Evolutionary conservation across 164 flowering plant species (phyloP).

Genomic region (Houttuynia cordata): DNA sequence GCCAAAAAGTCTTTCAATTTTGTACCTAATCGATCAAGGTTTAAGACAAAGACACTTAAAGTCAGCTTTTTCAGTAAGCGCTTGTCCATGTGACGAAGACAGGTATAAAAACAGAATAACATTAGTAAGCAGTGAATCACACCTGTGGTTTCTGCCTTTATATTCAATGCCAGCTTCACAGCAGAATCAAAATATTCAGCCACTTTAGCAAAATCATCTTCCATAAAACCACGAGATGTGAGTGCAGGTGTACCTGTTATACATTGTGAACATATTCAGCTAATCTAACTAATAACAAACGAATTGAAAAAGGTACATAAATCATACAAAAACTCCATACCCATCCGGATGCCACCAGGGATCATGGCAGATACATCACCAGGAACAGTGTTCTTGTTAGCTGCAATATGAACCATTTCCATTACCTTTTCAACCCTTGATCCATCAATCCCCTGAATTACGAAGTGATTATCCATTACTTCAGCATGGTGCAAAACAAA

Average conservation of each 20-base stretch:
- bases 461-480: neutral
- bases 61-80: conserved; percentile 1
- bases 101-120: neutral
- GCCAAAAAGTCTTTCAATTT: conserved; percentile 85
- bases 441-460: conserved; percentile 83
- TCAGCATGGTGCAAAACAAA: neutral
- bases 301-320: neutral
- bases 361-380: conserved; percentile 90
- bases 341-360: conserved; percentile 99
- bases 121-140: neutral
- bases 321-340: conserved; percentile 21
- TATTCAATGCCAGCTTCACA: conserved; percentile 69
- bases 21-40: conserved; percentile 19
- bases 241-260: conserved; percentile 93
- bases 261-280: conserved; percentile 3
- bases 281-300: no score
- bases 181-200: conserved; percentile 87
- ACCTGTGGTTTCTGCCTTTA: conserved; percentile 80
- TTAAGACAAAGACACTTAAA: neutral
- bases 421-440: conserved; percentile 95
- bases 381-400: conserved; percentile 95
- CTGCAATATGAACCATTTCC: conserved; percentile 96
- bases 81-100: no score
- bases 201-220: conserved; percentile 90
- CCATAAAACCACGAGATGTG: conserved; percentile 90